Conservation (phyloP, 768 basidiomycete species). For the Psilocybe subaeruginosa region DNA sequence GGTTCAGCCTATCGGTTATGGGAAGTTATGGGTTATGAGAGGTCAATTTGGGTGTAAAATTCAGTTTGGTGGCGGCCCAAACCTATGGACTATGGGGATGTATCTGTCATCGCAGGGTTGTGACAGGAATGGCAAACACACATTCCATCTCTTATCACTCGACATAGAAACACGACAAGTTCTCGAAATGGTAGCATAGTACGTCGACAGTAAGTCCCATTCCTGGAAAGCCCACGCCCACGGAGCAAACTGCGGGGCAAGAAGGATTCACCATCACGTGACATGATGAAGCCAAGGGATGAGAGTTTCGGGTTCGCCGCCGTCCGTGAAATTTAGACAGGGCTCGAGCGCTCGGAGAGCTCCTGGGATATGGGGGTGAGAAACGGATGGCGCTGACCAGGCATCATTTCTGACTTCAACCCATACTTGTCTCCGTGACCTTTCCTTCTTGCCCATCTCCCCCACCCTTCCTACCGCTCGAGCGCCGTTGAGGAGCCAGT, state of each 20-base stretch:
- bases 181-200: background rate
- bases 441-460: background rate
- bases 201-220: background rate
- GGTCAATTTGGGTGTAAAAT: too few species aligned
- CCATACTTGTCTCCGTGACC: background rate
- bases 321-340: constrained; percentile 15
- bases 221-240: background rate
- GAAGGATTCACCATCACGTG: constrained; percentile 17
- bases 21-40: too few species aligned
- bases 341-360: constrained; percentile 23
- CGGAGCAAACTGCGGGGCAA: background rate
- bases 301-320: constrained; percentile 23
- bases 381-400: constrained; percentile 17
- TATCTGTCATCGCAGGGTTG: too few species aligned
- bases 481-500: background rate
- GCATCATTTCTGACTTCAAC: background rate
- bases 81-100: too few species aligned
- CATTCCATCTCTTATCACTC: background rate
- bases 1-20: too few species aligned
- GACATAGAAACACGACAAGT: background rate
- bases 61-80: too few species aligned
- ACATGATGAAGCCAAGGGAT: constrained; percentile 13
- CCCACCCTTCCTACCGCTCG: background rate
- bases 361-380: constrained; percentile 8
- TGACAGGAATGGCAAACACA: too few species aligned